Evolutionary conservation across 495 filamentous ascomycete genomes (phyloP).

Genomic region (Amniculicola lignicola): DNA sequence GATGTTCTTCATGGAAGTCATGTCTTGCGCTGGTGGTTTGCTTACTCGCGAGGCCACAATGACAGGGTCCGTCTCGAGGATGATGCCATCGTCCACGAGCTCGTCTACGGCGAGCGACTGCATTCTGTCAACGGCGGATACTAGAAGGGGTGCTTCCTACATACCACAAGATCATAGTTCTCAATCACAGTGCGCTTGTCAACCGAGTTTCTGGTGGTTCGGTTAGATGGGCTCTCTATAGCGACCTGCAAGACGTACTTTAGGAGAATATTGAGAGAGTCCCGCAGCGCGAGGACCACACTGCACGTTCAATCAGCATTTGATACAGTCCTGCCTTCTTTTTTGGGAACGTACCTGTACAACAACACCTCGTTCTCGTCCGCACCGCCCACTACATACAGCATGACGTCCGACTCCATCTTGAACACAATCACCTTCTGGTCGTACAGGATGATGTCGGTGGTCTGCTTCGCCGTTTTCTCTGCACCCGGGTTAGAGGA

Average conservation of each 20-base stretch:
- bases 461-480: constrained; percentile 93
- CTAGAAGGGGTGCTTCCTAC: constrained; percentile 19
- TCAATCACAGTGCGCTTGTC: constrained; percentile 97
- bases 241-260: constrained; percentile 59
- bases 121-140: constrained; percentile 30
- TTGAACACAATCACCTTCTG: constrained; percentile 95
- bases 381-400: constrained; percentile 87
- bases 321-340: background rate
- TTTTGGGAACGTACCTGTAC: constrained; percentile 51
- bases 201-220: constrained; percentile 67
- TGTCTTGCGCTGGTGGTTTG: constrained; percentile 87
- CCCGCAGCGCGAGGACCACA: constrained; percentile 80
- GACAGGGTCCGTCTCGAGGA: constrained; percentile 93
- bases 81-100: constrained; percentile 93
- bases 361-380: constrained; percentile 97
- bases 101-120: constrained; percentile 92
- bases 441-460: constrained; percentile 95
- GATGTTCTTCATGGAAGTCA: constrained; percentile 80
- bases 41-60: constrained; percentile 87
- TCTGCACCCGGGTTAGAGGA: constrained; percentile 43
- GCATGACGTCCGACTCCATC: constrained; percentile 94
- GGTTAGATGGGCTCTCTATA: background rate
- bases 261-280: constrained; percentile 85
- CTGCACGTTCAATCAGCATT: constrained; percentile 38
- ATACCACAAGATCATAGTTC: constrained; percentile 73